These are phyloP conservation scores for Sungouiozyma ichnusensis DNA, from an alignment of 805 yeast species.

Conservation along the genomic window DNA sequence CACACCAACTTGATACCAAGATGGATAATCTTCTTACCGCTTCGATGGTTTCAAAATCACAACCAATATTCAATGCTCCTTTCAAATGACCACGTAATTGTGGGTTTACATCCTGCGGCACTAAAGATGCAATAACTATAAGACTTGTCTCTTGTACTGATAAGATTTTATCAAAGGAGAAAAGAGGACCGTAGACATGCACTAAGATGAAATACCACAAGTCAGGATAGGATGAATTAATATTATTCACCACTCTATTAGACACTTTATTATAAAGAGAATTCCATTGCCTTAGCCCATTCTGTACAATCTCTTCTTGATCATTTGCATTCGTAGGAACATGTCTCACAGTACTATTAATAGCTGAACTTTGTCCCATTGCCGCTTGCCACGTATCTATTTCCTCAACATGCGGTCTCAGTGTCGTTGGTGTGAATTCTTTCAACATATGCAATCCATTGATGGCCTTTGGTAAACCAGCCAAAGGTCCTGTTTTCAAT, in stretches of 20 bases:
- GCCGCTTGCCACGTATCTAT: constrained; percentile 22
- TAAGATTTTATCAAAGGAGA: constrained; percentile 57
- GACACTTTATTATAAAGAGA: constrained; percentile 68
- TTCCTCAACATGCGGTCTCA: constrained; percentile 19
- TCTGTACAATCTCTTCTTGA: constrained; percentile 9
- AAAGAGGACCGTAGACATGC: constrained; percentile 67
- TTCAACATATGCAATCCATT: constrained; percentile 61
- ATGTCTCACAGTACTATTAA: constrained; percentile 8
- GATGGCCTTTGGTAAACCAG: constrained; percentile 79
- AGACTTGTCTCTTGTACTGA: constrained; percentile 62
- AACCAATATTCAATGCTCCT: constrained; percentile 79
- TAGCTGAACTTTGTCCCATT: constrained; percentile 11
- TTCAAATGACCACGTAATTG: constrained; percentile 83
- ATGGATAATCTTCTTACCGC: constrained; percentile 54
- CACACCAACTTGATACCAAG: constrained; percentile 64
- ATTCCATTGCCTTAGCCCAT: constrained; percentile 65
- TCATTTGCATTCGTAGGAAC: constrained; percentile 6
- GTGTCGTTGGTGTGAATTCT: constrained; percentile 48
- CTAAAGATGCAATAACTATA: constrained; percentile 65
- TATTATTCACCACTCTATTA: constrained; percentile 51
- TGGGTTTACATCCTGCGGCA: constrained; percentile 90
- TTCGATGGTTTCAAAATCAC: constrained; percentile 49
- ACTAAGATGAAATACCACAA: constrained; percentile 62
- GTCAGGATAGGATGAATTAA: constrained; percentile 74
- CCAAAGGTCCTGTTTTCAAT: constrained; percentile 65